Evolutionary conservation across 1,284 basidiomycete species (phyloP), one percentile per base, ranked within the genome.

Genomic region (Tylopilus sp.): DNA sequence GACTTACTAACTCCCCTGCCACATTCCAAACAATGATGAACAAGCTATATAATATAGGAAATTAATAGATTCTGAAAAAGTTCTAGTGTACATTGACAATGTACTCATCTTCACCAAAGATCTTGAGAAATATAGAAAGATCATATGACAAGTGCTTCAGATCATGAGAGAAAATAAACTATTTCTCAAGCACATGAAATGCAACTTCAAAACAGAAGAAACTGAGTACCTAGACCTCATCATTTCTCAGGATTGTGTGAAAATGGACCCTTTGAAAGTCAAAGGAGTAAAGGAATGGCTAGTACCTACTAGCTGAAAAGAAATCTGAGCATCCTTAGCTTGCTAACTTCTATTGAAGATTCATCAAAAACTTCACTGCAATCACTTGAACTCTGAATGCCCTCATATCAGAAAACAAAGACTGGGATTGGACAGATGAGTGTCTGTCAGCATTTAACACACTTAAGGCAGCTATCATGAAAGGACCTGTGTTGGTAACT

Each of bases 351-450:
- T 87, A 86, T 60, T 64, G 80, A 1, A 64, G 77, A 6, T 87
- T 86, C 68, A 80, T 87, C 24, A 32, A 72, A 15, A 68, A 75
- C 22, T 87, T 79, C 63, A 71, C 81, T 4, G 58, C 73, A 9
- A 74, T 81, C 18, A 73, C 77, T 80, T 79, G 0, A 4, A 33
- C 47, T 1, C 66, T 87, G 0, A 63, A 69, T 53, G 52, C 67
- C 0, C 70, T 81, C 0, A 78, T 74, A 3, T 57, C 55, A 1
- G 22, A 41, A 0, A 65, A 66, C n/a, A 22, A 22, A 1, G n/a
- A 38, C 26, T 39, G 10, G n/a, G 7, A 18, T 44, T 41, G 55
- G 55, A 44, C 38, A 7, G n/a, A 57, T 7, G 24, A 57, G 44
- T 57, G 53, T 8, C 39, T 54, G 16, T 1, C 24, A 24, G 38